Base-by-base conservation (phyloP, 768 basidiomycete genomes). In the Arthromyces matolae region DNA sequence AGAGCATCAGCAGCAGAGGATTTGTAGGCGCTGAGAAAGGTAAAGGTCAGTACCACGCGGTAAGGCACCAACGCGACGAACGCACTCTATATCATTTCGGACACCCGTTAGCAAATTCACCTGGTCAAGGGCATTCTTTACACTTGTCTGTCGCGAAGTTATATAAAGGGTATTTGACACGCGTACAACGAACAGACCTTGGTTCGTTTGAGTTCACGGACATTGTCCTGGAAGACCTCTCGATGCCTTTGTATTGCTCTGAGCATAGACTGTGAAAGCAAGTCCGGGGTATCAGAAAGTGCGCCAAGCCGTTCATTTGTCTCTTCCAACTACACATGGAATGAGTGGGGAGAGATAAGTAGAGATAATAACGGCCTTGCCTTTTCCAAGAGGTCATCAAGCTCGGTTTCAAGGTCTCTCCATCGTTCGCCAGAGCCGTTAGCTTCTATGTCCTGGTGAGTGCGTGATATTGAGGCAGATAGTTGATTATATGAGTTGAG, bases 41-140 rank as follows among this genome's bases (percentile, higher is more conserved):
- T 23, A 39, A n/a, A n/a, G 34, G 22, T 40, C 9, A 32, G 20
- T 25, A 22, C 19, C 4, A 27, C 31, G 24, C 36, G 13, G 16
- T 14, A 14, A 18, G 22, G 12, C 16, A 19, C 31, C 19, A 33
- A 47, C n/a, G 32, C 24, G 49, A 14, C 49, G 33, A 24, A 67
- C 84, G 36, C 57, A 95, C 94, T 93, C 92, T 55, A 98, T 98
- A 58, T 99, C 96, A 56, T 94, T 93, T 54, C 94, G 79, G 3
- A 98, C 94, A 7, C 91, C 92, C 36, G 79, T 84, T 18, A 99
- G 76, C 13, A 99, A 70, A 62, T 91, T 95, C 1, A 85, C 88
- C 61, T 92, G 83, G 58, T 94, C 87, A 36, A 94, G 67, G 0
- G 92, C 91, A 47, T 82, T 75, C 57, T 91, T 80, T 18, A 93